Conservation (phyloP, 306 rosid species). For the Elaeagnus macrophylla region DNA sequence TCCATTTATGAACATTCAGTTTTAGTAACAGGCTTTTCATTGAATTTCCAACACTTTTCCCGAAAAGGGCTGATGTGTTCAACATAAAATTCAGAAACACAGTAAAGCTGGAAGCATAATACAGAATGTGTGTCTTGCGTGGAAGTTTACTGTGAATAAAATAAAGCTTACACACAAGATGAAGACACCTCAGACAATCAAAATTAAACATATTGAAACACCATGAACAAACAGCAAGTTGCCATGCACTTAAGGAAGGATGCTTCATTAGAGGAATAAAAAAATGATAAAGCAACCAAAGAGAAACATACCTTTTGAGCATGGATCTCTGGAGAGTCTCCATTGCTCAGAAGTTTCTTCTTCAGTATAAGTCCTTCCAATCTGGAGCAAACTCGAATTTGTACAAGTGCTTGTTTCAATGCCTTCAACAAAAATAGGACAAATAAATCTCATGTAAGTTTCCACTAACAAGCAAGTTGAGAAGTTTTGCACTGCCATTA, state of each 20-base stretch:
- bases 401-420: conserved; percentile 69
- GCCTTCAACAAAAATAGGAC: conserved; percentile 42
- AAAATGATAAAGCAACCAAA: conserved; percentile 5
- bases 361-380: conserved; percentile 73
- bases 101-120: too few relatives aligned
- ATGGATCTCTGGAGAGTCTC: conserved; percentile 80
- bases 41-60: too few relatives aligned
- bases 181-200: too few relatives aligned
- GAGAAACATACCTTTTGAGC: conserved; percentile 64
- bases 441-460: conserved; percentile 15
- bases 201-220: not conserved
- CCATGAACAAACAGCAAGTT: not conserved
- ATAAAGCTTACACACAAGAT: too few relatives aligned
- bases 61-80: too few relatives aligned
- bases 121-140: too few relatives aligned
- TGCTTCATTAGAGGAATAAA: conserved; percentile 2
- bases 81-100: too few relatives aligned
- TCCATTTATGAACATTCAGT: too few relatives aligned
- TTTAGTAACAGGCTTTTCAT: too few relatives aligned
- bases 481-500: not conserved
- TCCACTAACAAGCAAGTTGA: not conserved
- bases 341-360: conserved; percentile 54
- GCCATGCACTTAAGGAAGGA: too few relatives aligned
- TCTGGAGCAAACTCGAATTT: conserved; percentile 76
- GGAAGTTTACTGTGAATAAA: too few relatives aligned